phyloP scores from a whole-genome alignment of 2,329 filamentous ascomycete species.

The Dactylellina drechsleri region DNA sequence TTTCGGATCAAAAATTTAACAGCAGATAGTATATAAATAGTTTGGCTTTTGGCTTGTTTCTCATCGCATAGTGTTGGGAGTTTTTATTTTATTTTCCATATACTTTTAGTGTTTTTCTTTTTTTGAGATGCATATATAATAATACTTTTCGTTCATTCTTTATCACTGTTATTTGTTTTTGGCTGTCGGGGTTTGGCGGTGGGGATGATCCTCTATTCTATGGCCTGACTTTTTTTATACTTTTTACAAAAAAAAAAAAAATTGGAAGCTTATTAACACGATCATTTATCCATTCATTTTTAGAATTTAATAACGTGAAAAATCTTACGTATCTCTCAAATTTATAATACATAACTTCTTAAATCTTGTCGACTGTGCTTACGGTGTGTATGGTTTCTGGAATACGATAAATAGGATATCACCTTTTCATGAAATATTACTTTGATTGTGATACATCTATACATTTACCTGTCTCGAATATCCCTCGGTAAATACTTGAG shows the following conservation, averaged over 20 bases:
- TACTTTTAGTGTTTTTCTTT: constrained; percentile 13
- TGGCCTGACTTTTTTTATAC: neutral
- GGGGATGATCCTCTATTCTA: neutral
- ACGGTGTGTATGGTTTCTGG: too few species aligned
- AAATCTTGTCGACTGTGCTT: too few species aligned
- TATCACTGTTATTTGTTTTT: constrained; percentile 14
- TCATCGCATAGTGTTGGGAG: constrained; percentile 40
- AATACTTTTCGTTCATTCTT: constrained; percentile 8
- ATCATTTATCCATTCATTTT: too few species aligned
- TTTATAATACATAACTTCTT: too few species aligned
- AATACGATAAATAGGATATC: too few species aligned
- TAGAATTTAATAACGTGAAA: too few species aligned
- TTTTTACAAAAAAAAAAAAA: neutral
- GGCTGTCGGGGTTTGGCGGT: neutral
- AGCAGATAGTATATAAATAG: constrained; percentile 18
- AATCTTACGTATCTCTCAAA: neutral
- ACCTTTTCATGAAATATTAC: too few species aligned
- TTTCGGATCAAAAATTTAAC: constrained; percentile 5
- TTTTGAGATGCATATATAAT: constrained; percentile 1
- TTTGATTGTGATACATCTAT: neutral
- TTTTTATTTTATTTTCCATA: constrained; percentile 2
- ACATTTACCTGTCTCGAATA: neutral
- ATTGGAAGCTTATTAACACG: too few species aligned
- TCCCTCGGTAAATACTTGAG: neutral
- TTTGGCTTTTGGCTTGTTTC: constrained; percentile 20